Percentiles rank a stretch among this genome's conserved stretches.
Conservation (phyloP, 352 stramenopile species). For the Phytophthora boehmeriae region DNA sequence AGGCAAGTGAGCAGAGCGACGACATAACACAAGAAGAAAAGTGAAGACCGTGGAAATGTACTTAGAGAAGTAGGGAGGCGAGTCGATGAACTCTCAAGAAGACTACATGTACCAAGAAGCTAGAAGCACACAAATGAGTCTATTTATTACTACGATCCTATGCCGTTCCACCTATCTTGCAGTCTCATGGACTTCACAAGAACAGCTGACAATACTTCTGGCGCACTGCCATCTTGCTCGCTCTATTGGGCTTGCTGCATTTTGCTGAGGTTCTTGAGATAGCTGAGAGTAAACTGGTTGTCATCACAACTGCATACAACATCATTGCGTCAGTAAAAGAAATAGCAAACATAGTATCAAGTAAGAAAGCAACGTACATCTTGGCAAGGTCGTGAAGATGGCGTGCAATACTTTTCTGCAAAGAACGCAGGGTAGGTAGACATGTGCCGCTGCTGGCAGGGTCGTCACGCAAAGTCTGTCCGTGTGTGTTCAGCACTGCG, state of each 20-base stretch:
- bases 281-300: slow-evolving; percentile 90
- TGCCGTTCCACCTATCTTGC: slow-evolving; percentile 3
- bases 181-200: not conserved
- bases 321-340: slow-evolving; percentile 12
- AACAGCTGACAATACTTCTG: slow-evolving; percentile 27
- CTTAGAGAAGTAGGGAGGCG: not conserved
- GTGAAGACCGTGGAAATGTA: slow-evolving; percentile 4
- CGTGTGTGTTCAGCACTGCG: slow-evolving; percentile 94
- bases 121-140: slow-evolving; percentile 40
- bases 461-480: slow-evolving; percentile 82
- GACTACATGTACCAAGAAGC: slow-evolving; percentile 8
- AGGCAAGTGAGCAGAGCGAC: slow-evolving; percentile 16
- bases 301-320: slow-evolving; percentile 74
- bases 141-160: slow-evolving; percentile 56
- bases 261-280: slow-evolving; percentile 75
- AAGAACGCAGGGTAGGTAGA: slow-evolving; percentile 78
- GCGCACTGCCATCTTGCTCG: slow-evolving; percentile 29
- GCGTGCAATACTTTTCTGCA: slow-evolving; percentile 87
- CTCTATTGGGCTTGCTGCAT: slow-evolving; percentile 46
- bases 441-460: slow-evolving; percentile 65
- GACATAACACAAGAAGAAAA: not conserved
- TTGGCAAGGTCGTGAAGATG: slow-evolving; percentile 87
- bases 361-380: slow-evolving; percentile 62
- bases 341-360: slow-evolving; percentile 10
- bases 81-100: slow-evolving; percentile 9